A percentile compares a stretch with the other conserved stretches of the same genome.
Evolutionary conservation across 805 yeast species (phyloP).

Genomic region (Cyberlindnera euphorbiae): DNA sequence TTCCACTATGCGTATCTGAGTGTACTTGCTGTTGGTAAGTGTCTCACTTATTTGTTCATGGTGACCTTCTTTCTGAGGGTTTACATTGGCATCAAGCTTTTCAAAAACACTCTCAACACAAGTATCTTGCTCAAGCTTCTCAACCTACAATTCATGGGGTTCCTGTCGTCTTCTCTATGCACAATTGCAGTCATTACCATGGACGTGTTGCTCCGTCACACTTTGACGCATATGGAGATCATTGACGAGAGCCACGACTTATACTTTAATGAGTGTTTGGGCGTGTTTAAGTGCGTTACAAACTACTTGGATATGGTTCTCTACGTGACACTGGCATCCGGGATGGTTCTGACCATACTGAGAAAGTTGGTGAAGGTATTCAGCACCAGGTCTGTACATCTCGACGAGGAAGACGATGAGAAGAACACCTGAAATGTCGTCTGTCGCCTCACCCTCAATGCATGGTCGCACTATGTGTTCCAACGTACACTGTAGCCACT

Average conservation of each 20-base stretch:
- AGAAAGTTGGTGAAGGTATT: slow-evolving; percentile 7
- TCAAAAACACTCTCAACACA: slow-evolving; percentile 13
- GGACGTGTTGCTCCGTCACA: slow-evolving; percentile 11
- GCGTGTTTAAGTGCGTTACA: slow-evolving; percentile 3
- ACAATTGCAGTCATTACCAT: slow-evolving; percentile 10
- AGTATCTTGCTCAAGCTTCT: slow-evolving; percentile 17
- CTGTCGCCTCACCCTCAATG: neutral
- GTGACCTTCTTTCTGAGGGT: slow-evolving; percentile 16
- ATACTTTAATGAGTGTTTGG: slow-evolving; percentile 3
- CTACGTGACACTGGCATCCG: slow-evolving; percentile 13
- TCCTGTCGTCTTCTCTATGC: slow-evolving; percentile 13
- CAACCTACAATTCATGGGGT: slow-evolving; percentile 20
- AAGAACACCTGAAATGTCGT: neutral
- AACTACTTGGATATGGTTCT: slow-evolving; percentile 10
- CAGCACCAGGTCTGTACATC: neutral
- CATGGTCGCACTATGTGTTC: too few species aligned
- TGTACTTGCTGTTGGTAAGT: slow-evolving; percentile 15
- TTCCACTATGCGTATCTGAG: slow-evolving; percentile 14
- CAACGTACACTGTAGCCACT: too few species aligned
- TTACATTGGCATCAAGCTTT: slow-evolving; percentile 20
- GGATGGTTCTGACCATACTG: slow-evolving; percentile 9
- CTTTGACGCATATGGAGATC: slow-evolving; percentile 11
- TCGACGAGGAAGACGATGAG: slow-evolving; percentile 1
- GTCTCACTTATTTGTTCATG: slow-evolving; percentile 15
- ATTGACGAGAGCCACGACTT: slow-evolving; percentile 5